Evolutionary conservation across 495 filamentous ascomycete species (phyloP), one percentile per base, ranked within the genome.

Genomic region (Xylaria palmicola): DNA sequence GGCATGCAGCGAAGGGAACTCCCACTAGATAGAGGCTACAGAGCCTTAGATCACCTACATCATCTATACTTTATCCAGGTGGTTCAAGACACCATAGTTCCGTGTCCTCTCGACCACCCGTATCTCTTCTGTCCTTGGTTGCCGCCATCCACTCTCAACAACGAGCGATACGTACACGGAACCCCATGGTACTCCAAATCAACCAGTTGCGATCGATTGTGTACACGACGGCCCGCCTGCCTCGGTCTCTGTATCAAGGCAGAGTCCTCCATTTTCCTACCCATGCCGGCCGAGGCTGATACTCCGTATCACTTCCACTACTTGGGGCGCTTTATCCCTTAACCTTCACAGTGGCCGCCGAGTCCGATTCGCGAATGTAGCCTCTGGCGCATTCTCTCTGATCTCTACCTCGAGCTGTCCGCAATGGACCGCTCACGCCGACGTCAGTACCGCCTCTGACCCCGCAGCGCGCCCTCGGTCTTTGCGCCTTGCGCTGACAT

Each of bases 371-470:
- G 56, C 78, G 78, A 74, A 80, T 79, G 76, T 74, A 67, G 67
- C 68, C 63, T 39, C 62, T 44, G 60, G 15, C 5, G 53, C 65
- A 59, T 47, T 59, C 47, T 58, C 24, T 22, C 22, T 19, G 40
- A 40, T 29, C 39, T 34, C 32, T 30, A 34, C 60, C 66, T 63
- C 60, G 62, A 71, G 62, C 62, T 63, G 69, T 71, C 71, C 72
- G 61, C 61, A 66, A 96, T 97, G 92, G 91, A 96, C 79, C 87
- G 90, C 74, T 83, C 81, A 75, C 85, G 88, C 70, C 93, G 94
- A 82, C 88, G 92, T 93, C 77, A 69, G 84, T 70, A 20, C 37
- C n/a, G 22, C 29, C 47, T 37, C 15, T 43, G 7, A 27, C n/a
- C 26, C 6, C 0, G 39, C 44, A 20, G 8, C n/a, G 57, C 15